Base-by-base conservation (phyloP, 2,329 filamentous ascomycete species). In the Fusarium goolgardi region DNA sequence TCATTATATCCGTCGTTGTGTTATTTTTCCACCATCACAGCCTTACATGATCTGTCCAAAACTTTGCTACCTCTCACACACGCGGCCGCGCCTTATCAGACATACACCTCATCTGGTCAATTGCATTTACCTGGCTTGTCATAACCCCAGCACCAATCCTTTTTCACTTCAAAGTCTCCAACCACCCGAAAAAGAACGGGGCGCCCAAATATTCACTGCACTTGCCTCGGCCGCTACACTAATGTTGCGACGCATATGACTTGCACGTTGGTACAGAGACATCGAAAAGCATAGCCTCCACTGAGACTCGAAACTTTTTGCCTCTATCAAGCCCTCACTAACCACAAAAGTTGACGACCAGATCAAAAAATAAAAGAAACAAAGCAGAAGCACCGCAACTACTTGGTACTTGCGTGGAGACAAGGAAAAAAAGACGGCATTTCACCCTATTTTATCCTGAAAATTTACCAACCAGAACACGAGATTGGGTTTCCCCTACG, bases 361-460 rank as follows among this genome's bases (percentile, higher is more conserved):
- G 40, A 27, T 41, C 23, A 43, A 52, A 50, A 52, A 47, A 43
- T 27, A 34, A 20, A n/a, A 32, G 32, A 27, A 55, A 31, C 31
- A 66, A 35, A 59, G 13, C 32, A 47, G 27, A 37, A 31, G 20
- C 20, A 46, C 49, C 39, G 29, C 54, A 31, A 61, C 41, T 31
- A 69, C 27, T 59, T 58, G 47, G 57, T 62, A 69, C 49, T 52
- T 67, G 56, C 56, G 66, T 65, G 66, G 66, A 69, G 65, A 69
- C 53, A 15, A n/a, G 21, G 32, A 39, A 45, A 52, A 54, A 59
- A 56, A 55, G 35, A 43, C 65, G 41, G 43, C 37, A 55, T 65
- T 44, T 58, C 51, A 58, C 58, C 58, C 55, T 40, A 70, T 55
- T 50, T 35, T 46, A 43, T 59, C 50, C 63, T 54, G 34, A 50